Evolutionary conservation across 371 early-diverging fungal genomes (phyloP).

Genomic region (Mortierella sp.): DNA sequence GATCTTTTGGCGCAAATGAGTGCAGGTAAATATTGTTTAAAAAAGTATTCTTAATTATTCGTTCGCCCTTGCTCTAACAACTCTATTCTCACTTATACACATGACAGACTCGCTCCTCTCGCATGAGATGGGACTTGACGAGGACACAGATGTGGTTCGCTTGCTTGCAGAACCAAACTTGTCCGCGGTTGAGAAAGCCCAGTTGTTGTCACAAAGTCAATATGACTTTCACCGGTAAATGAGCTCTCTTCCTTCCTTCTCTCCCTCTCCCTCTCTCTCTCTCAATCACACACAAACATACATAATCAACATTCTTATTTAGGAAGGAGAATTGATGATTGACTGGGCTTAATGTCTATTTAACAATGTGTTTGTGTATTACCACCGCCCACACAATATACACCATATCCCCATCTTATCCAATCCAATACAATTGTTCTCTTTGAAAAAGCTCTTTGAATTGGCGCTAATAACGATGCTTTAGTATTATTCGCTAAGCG

Average conservation of each 20-base stretch:
- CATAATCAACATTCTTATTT: background rate
- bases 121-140: conserved; percentile 38
- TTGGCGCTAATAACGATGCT: conserved; percentile 21
- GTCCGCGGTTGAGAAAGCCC: conserved; percentile 31
- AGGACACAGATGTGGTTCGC: conserved; percentile 46
- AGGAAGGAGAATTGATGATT: no score
- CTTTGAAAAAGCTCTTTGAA: background rate
- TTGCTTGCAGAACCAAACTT: conserved; percentile 46
- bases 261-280: no score
- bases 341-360: no score
- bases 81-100: background rate
- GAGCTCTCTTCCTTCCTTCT: background rate
- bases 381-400: background rate
- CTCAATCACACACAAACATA: background rate
- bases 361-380: background rate
- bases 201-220: conserved; percentile 38
- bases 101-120: conserved; percentile 34
- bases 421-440: background rate
- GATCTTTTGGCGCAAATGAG: conserved; percentile 49
- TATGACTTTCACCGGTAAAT: conserved; percentile 54
- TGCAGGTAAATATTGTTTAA: conserved; percentile 24
- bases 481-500: conserved; percentile 13
- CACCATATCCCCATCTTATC: background rate
- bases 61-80: background rate
- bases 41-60: background rate